A percentile compares a stretch with the other conserved stretches of the same genome.
Evolutionary conservation across 2,329 filamentous ascomycete genomes (phyloP).

Genomic region (Colletotrichum gigasporum): DNA sequence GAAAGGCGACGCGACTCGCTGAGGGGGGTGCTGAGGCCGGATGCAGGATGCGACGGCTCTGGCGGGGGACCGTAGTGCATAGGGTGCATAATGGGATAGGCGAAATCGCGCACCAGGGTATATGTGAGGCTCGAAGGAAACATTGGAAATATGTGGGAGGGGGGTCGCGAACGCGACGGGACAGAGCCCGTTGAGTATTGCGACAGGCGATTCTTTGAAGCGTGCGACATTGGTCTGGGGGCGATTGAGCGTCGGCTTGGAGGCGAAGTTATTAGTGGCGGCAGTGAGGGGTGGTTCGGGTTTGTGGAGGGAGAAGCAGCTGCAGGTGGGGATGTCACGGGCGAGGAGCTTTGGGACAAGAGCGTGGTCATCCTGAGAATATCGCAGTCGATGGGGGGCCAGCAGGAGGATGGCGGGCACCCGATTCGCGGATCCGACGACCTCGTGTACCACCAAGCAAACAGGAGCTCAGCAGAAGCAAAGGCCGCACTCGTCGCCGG

Average conservation of each 20-base stretch:
- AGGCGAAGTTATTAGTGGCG: conserved; percentile 67
- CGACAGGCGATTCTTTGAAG: conserved; percentile 82
- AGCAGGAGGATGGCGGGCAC: conserved; percentile 38
- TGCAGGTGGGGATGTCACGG: conserved; percentile 62
- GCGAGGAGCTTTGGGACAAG: conserved; percentile 66
- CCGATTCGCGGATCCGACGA: conserved; percentile 29
- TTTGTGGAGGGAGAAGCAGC: conserved; percentile 55
- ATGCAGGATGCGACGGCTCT: conserved; percentile 74
- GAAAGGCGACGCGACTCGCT: conserved; percentile 85
- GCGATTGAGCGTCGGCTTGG: conserved; percentile 67
- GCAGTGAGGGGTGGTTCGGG: conserved; percentile 62
- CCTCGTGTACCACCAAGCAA: conserved; percentile 25
- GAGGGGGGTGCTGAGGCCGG: conserved; percentile 83
- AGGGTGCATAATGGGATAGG: conserved; percentile 83
- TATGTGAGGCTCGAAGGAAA: conserved; percentile 89
- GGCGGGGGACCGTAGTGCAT: conserved; percentile 94
- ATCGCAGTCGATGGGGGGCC: conserved; percentile 32
- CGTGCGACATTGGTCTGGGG: conserved; percentile 77
- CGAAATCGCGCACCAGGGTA: conserved; percentile 94
- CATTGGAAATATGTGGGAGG: conserved; percentile 82
- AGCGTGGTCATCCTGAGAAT: conserved; percentile 55
- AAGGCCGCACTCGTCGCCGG: background rate
- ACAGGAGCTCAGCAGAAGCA: conserved; percentile 3
- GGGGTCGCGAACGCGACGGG: conserved; percentile 77
- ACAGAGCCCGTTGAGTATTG: conserved; percentile 81